These are phyloP conservation scores for Straminergon stramineum DNA, from an alignment of 225 moss, liverwort and hornwort genomes.

Conservation along the genomic window DNA sequence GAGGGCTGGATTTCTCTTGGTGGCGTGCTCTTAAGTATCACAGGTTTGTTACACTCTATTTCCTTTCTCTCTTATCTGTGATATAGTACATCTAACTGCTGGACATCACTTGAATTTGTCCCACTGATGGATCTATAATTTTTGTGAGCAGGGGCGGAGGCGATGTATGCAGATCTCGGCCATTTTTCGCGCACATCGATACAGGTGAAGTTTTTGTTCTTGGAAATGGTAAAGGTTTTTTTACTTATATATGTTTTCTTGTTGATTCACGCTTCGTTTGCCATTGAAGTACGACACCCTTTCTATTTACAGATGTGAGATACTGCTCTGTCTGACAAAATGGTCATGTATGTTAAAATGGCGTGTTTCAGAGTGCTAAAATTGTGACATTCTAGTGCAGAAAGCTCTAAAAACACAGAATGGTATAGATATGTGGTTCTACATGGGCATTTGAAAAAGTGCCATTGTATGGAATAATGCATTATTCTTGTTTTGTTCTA, in stretches of 20 bases:
- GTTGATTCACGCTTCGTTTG: background rate
- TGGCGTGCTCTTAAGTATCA: slow-evolving; percentile 66
- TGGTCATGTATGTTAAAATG: background rate
- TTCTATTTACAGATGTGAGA: background rate
- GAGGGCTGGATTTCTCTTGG: slow-evolving; percentile 74
- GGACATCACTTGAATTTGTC: background rate
- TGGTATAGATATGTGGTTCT: background rate
- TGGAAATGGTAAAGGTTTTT: background rate
- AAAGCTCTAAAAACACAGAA: background rate
- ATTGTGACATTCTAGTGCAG: background rate
- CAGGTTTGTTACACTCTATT: slow-evolving; percentile 32
- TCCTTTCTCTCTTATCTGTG: background rate
- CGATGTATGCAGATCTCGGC: slow-evolving; percentile 81
- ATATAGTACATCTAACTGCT: background rate
- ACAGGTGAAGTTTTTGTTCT: slow-evolving; percentile 24
- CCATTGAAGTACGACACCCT: background rate
- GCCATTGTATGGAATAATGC: background rate
- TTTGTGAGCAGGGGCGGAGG: slow-evolving; percentile 58
- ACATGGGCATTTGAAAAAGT: background rate
- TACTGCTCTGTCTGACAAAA: background rate
- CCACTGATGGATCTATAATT: background rate
- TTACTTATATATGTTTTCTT: background rate
- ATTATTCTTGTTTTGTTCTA: background rate
- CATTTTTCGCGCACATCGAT: slow-evolving; percentile 62
- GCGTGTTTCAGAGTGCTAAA: background rate